A percentile compares a stretch with the other conserved stretches of the same genome.
These are phyloP conservation scores for Perkinsus olseni DNA, from an alignment of 169 alveolate genomes.

Conservation along the genomic window DNA sequence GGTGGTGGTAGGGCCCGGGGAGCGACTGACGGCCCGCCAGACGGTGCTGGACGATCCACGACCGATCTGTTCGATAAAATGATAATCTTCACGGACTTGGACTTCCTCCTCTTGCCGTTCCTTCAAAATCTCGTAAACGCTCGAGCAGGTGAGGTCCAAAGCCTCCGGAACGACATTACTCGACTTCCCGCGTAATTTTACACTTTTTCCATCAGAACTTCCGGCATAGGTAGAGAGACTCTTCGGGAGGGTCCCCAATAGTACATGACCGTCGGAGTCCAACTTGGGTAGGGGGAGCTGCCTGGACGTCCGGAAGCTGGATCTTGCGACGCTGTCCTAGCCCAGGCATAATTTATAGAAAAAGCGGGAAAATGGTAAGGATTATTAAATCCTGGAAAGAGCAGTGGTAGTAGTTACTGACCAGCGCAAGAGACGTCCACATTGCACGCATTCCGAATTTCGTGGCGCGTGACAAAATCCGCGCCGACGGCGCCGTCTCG, in stretches of 20 bases:
- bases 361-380: not conserved
- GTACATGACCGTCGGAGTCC: not conserved
- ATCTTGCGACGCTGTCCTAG: not conserved
- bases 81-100: not conserved
- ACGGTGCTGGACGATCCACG: not conserved
- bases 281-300: not conserved
- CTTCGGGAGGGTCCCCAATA: not conserved
- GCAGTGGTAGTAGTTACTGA: too few relatives aligned
- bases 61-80: not conserved
- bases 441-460: not conserved
- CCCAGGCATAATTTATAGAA: not conserved
- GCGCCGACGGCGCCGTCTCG: too few relatives aligned
- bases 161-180: not conserved
- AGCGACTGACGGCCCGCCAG: not conserved
- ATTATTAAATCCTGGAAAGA: too few relatives aligned
- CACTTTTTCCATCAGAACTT: not conserved
- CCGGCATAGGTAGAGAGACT: not conserved
- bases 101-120: not conserved
- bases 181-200: not conserved
- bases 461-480: not conserved
- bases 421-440: too few relatives aligned
- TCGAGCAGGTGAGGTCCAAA: not conserved
- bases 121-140: not conserved
- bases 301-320: slow-evolving; percentile 1
- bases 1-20: not conserved